Conservation (phyloP, 2,329 filamentous ascomycete genomes). For the Cyclaneusma minus region DNA sequence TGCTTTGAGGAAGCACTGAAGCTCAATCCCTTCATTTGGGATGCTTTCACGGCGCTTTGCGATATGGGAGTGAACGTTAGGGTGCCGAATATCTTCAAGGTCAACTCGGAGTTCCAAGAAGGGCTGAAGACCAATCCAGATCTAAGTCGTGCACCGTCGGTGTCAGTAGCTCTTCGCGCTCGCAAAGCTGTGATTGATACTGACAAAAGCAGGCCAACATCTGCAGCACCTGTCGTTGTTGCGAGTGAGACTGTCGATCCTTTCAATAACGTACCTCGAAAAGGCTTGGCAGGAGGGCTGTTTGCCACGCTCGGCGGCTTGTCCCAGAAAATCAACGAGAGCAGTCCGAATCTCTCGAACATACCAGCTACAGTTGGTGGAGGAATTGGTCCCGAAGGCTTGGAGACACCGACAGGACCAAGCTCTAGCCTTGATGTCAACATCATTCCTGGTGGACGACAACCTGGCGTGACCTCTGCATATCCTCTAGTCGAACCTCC, state of each 20-base stretch:
- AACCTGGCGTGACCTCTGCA: slow-evolving; percentile 13
- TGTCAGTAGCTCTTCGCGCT: no score
- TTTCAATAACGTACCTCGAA: slow-evolving; percentile 17
- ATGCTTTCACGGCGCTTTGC: slow-evolving; percentile 79
- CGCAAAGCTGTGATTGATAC: no score
- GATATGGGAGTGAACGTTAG: slow-evolving; percentile 73
- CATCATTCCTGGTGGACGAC: slow-evolving; percentile 13
- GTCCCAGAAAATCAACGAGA: slow-evolving; percentile 19
- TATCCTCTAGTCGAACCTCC: slow-evolving; percentile 26
- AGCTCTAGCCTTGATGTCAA: slow-evolving; percentile 23
- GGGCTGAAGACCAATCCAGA: slow-evolving; percentile 22
- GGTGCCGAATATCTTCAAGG: slow-evolving; percentile 73
- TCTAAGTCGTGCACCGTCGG: slow-evolving; percentile 11
- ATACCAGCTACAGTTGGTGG: slow-evolving; percentile 16
- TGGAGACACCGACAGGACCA: slow-evolving; percentile 46
- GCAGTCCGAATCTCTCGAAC: slow-evolving; percentile 19
- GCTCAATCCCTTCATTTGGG: slow-evolving; percentile 93
- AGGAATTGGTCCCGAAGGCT: slow-evolving; percentile 30
- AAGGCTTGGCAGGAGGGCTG: slow-evolving; percentile 14
- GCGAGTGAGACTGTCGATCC: slow-evolving; percentile 15
- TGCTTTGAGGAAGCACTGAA: slow-evolving; percentile 83
- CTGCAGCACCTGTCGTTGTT: not conserved
- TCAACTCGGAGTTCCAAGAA: slow-evolving; percentile 46
- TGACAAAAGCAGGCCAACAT: slow-evolving; percentile 4
- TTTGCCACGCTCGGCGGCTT: slow-evolving; percentile 16